phyloP scores from a whole-genome alignment of 768 basidiomycete genomes.

The Tylopilus sp. region DNA sequence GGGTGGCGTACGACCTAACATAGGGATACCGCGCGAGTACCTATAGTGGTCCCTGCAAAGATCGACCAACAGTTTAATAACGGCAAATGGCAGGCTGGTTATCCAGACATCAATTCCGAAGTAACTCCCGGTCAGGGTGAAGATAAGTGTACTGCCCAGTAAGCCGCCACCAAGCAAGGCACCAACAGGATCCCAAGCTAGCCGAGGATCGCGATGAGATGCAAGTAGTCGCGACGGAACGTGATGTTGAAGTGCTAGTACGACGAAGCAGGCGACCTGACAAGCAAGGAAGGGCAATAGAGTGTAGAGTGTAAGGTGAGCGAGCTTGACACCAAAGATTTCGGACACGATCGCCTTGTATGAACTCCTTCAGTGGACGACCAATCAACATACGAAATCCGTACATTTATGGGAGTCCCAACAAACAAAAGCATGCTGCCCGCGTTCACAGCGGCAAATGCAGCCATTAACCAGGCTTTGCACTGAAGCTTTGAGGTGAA shows the following conservation, averaged over 20 bases:
- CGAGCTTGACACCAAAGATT: slow-evolving; percentile 39
- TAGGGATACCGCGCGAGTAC: slow-evolving; percentile 24
- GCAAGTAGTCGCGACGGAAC: slow-evolving; percentile 48
- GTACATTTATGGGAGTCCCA: too few relatives aligned
- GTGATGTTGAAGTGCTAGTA: slow-evolving; percentile 54
- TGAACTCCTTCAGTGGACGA: too few relatives aligned
- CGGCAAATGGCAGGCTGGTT: slow-evolving; percentile 79
- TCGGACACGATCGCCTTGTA: too few relatives aligned
- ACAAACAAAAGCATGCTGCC: too few relatives aligned
- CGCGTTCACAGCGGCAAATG: too few relatives aligned
- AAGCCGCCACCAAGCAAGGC: slow-evolving; percentile 71
- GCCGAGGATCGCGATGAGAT: slow-evolving; percentile 45
- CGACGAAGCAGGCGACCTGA: slow-evolving; percentile 57
- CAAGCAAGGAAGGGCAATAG: slow-evolving; percentile 77
- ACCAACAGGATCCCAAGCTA: slow-evolving; percentile 66
- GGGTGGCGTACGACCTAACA: slow-evolving; percentile 7
- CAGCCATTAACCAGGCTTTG: too few relatives aligned
- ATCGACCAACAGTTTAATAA: slow-evolving; percentile 69
- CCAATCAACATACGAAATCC: too few relatives aligned
- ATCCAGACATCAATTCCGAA: slow-evolving; percentile 80
- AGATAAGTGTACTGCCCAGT: slow-evolving; percentile 62
- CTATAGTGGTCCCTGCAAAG: slow-evolving; percentile 54
- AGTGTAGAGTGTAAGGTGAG: slow-evolving; percentile 77
- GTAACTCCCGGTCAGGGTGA: slow-evolving; percentile 74
- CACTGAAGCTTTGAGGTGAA: too few relatives aligned